These are phyloP conservation scores for Epichloe coenophiala DNA, from an alignment of 2,329 filamentous ascomycete genomes.

Conservation along the genomic window DNA sequence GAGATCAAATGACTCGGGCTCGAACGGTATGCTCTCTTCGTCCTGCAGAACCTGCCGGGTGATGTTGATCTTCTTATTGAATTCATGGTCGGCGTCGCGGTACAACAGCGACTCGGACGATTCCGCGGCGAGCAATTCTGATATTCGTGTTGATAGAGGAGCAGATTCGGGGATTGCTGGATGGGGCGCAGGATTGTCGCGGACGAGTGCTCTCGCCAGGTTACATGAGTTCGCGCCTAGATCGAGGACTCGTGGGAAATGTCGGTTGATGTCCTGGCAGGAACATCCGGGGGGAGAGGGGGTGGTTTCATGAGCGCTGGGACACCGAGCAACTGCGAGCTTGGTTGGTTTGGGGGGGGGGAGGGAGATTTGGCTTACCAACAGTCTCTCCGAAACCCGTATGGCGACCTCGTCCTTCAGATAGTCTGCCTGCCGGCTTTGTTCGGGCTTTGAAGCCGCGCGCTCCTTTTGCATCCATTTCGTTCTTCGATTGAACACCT, in stretches of 20 bases:
- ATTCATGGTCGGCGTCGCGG: conserved; percentile 61
- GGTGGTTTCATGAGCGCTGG: neutral
- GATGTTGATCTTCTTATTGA: conserved; percentile 62
- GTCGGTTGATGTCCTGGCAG: conserved; percentile 74
- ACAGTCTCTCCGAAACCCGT: conserved; percentile 70
- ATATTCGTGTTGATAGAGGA: conserved; percentile 58
- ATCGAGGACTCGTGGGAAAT: conserved; percentile 74
- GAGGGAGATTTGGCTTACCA: conserved; percentile 35
- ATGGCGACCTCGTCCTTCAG: conserved; percentile 83
- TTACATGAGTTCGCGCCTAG: conserved; percentile 94
- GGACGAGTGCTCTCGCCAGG: conserved; percentile 67
- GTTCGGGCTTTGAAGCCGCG: conserved; percentile 54
- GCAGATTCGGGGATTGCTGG: conserved; percentile 41
- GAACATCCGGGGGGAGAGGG: neutral
- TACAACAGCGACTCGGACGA: conserved; percentile 66
- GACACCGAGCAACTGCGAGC: too few species aligned
- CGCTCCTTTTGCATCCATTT: conserved; percentile 92
- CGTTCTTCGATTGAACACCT: conserved; percentile 79
- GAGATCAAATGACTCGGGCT: conserved; percentile 68
- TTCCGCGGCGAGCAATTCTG: conserved; percentile 66
- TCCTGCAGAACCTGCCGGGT: conserved; percentile 61
- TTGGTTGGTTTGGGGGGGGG: too few species aligned
- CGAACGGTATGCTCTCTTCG: conserved; percentile 64
- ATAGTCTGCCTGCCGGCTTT: conserved; percentile 76
- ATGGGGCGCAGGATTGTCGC: conserved; percentile 51